Conservation (phyloP, 495 filamentous ascomycete genomes). For the Tuber melanosporum region DNA sequence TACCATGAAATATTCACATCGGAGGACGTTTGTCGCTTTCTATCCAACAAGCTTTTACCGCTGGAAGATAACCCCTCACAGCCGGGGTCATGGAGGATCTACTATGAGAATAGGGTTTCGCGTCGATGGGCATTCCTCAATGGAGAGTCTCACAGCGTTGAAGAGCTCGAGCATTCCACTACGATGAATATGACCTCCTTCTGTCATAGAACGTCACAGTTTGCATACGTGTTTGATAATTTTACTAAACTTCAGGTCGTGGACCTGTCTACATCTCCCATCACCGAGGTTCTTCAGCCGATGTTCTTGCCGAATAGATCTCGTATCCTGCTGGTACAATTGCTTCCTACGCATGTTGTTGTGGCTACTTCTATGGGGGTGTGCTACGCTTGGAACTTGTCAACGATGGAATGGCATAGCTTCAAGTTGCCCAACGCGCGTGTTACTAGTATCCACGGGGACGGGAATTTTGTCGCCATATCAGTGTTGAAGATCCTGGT, state of each 20-base stretch:
- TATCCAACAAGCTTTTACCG: slow-evolving; percentile 17
- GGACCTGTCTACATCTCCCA: slow-evolving; percentile 14
- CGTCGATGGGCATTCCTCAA: slow-evolving; percentile 12
- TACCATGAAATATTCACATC: slow-evolving; percentile 26
- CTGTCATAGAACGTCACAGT: slow-evolving; percentile 5
- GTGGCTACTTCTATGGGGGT: slow-evolving; percentile 1
- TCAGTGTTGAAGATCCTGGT: slow-evolving; percentile 4
- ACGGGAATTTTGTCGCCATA: slow-evolving; percentile 15
- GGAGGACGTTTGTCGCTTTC: slow-evolving; percentile 24
- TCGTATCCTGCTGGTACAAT: not conserved
- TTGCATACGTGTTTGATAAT: slow-evolving; percentile 9
- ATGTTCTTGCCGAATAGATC: slow-evolving; percentile 13
- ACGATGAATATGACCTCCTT: not conserved
- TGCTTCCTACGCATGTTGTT: slow-evolving; percentile 19
- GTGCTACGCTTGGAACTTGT: slow-evolving; percentile 29
- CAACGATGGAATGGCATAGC: slow-evolving; percentile 18
- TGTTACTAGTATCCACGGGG: slow-evolving; percentile 3
- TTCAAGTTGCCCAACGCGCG: slow-evolving; percentile 9
- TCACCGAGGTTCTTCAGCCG: slow-evolving; percentile 9
- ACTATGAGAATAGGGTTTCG: slow-evolving; percentile 26
- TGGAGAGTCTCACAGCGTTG: slow-evolving; percentile 10
- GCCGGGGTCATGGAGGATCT: slow-evolving; percentile 4
- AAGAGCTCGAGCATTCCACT: slow-evolving; percentile 1
- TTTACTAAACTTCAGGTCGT: slow-evolving; percentile 9
- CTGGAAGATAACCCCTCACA: not conserved